Percentiles rank a stretch among this genome's conserved stretches.
These are phyloP conservation scores for Alternaria burnsii DNA, from an alignment of 2,329 filamentous ascomycete genomes.

Conservation along the genomic window DNA sequence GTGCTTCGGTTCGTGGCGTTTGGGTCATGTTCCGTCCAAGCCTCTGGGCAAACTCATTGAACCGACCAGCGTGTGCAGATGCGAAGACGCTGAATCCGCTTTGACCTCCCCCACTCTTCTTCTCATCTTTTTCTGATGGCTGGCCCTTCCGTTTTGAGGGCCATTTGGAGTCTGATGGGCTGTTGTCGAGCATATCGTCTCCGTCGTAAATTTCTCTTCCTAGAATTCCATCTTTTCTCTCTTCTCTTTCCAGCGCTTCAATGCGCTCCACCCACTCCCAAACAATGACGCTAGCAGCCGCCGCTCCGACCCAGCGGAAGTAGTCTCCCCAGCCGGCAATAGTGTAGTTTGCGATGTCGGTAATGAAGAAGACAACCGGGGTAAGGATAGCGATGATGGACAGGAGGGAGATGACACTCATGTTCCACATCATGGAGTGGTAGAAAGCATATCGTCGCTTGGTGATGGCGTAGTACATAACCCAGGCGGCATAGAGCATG, in stretches of 20 bases:
- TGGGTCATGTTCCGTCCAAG: slow-evolving; percentile 40
- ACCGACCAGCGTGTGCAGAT: slow-evolving; percentile 34
- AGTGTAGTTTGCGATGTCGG: slow-evolving; percentile 85
- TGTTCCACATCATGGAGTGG: slow-evolving; percentile 89
- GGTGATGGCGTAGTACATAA: slow-evolving; percentile 91
- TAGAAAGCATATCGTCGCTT: slow-evolving; percentile 93
- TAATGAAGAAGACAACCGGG: slow-evolving; percentile 90
- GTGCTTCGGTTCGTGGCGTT: slow-evolving; percentile 36
- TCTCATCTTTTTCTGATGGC: slow-evolving; percentile 42
- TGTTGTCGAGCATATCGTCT: slow-evolving; percentile 85
- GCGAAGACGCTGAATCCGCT: slow-evolving; percentile 36
- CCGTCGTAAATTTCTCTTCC: slow-evolving; percentile 92
- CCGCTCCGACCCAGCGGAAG: slow-evolving; percentile 94
- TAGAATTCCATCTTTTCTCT: slow-evolving; percentile 91
- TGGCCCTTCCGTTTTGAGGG: slow-evolving; percentile 52
- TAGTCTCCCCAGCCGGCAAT: slow-evolving; percentile 95
- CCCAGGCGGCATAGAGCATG: slow-evolving; percentile 89
- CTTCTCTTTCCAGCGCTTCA: slow-evolving; percentile 88
- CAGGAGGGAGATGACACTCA: slow-evolving; percentile 79
- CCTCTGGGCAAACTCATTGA: slow-evolving; percentile 40
- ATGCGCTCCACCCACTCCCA: slow-evolving; percentile 99
- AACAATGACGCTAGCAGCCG: slow-evolving; percentile 92
- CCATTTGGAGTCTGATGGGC: slow-evolving; percentile 64
- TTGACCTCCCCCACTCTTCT: slow-evolving; percentile 35
- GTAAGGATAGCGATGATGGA: slow-evolving; percentile 85